Percentiles rank a stretch among this genome's conserved stretches.
These are phyloP conservation scores for Neospermospora avenae DNA, from an alignment of 2,329 filamentous ascomycete species.

Conservation along the genomic window DNA sequence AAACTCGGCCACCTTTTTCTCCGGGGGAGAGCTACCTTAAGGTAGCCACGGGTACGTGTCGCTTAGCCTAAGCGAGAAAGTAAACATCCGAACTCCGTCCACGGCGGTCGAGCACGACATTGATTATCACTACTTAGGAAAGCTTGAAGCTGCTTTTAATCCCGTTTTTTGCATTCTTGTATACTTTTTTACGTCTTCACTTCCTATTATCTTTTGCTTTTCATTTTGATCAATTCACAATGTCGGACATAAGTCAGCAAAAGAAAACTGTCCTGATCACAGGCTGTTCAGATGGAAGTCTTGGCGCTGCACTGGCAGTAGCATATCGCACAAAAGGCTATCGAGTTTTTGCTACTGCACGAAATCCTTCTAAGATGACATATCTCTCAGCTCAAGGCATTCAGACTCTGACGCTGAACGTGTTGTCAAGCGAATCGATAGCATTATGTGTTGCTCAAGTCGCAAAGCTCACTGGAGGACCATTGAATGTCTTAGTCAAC, in stretches of 20 bases:
- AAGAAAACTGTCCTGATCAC: conserved; percentile 37
- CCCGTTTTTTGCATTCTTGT: not conserved
- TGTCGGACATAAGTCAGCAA: not conserved
- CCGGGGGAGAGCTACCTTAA: no score
- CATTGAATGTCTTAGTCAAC: conserved; percentile 41
- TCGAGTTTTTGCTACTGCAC: conserved; percentile 41
- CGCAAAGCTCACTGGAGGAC: not conserved
- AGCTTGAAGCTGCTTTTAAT: not conserved
- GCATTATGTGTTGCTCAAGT: conserved; percentile 24
- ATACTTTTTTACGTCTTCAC: not conserved
- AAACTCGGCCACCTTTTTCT: no score
- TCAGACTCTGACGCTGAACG: conserved; percentile 34
- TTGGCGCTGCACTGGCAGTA: conserved; percentile 39
- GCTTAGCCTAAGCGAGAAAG: no score
- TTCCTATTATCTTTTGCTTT: not conserved
- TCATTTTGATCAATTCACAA: not conserved
- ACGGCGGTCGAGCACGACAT: not conserved
- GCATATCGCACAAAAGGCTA: conserved; percentile 38
- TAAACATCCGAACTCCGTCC: not conserved
- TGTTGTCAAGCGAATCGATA: conserved; percentile 38
- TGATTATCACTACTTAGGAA: not conserved
- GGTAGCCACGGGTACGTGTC: no score
- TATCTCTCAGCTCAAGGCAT: conserved; percentile 38
- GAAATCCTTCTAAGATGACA: conserved; percentile 35
- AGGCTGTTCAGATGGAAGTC: conserved; percentile 39